Conservation (phyloP, 176 grass and related monocot species). For the Musa acuminata region DNA sequence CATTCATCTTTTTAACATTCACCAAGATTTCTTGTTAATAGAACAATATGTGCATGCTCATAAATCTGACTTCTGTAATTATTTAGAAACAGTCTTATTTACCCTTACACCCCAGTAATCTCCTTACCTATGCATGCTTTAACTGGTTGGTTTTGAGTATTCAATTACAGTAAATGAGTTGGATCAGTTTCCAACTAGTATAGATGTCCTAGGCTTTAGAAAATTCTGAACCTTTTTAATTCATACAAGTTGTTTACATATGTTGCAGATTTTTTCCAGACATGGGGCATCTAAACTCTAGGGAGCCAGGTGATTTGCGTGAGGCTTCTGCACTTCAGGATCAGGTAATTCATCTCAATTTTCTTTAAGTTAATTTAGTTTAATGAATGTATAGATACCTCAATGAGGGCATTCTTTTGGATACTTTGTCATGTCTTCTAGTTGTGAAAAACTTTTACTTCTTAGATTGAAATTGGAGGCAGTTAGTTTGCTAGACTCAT, state of each 20-base stretch:
- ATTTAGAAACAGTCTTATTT: too few species aligned
- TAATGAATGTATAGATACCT: background rate
- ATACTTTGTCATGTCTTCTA: background rate
- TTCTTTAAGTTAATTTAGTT: background rate
- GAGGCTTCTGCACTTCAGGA: conserved; percentile 65
- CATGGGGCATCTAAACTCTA: background rate
- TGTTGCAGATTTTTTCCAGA: conserved; percentile 14
- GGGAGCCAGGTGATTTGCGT: conserved; percentile 34
- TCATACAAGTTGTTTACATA: background rate
- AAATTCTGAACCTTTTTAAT: background rate
- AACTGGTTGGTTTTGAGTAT: background rate
- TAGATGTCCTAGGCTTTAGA: background rate
- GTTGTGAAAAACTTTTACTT: background rate
- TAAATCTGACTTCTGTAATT: too few species aligned
- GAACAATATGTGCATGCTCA: too few species aligned
- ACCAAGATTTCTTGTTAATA: too few species aligned
- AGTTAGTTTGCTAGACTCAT: conserved; percentile 5
- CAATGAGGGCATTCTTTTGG: background rate
- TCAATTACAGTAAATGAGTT: background rate
- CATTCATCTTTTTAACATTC: too few species aligned
- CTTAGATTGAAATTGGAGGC: background rate
- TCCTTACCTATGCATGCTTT: background rate
- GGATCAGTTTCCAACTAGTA: background rate
- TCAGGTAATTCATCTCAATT: conserved; percentile 44
- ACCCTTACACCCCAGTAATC: too few species aligned